Evolutionary conservation across 306 rosid genomes (phyloP).

Genomic region (Vicia villosa): DNA sequence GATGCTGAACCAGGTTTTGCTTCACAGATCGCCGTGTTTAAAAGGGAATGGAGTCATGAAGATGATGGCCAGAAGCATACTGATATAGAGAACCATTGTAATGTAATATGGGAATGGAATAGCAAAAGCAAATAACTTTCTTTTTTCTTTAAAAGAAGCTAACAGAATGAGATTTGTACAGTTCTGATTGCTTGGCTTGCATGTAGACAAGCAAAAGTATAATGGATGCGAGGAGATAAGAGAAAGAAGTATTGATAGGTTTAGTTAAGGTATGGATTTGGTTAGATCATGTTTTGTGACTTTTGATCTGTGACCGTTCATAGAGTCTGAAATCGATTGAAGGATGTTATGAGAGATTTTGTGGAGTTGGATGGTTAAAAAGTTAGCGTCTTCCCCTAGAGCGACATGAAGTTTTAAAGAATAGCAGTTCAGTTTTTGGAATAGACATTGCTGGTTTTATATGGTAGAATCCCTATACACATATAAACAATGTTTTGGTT

Average conservation of each 20-base stretch:
- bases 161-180: constrained; percentile 16
- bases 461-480: neutral
- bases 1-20: constrained; percentile 92
- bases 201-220: constrained; percentile 11
- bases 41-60: constrained; percentile 40
- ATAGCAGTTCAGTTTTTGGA: neutral
- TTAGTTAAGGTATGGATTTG: neutral
- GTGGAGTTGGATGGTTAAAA: neutral
- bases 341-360: neutral
- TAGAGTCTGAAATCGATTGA: constrained; percentile 22
- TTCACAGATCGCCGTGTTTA: constrained; percentile 95
- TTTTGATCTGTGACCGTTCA: neutral
- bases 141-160: neutral
- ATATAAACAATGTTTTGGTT: constrained; percentile 4
- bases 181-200: constrained; percentile 32
- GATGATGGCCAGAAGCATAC: constrained; percentile 32
- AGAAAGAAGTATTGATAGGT: neutral
- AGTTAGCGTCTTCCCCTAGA: neutral
- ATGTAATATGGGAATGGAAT: constrained; percentile 75
- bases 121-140: constrained; percentile 28
- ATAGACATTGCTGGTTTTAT: neutral
- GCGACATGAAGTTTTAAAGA: neutral
- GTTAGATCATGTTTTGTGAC: constrained; percentile 11
- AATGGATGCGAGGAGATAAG: constrained; percentile 5
- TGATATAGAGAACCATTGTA: constrained; percentile 41